Evolutionary conservation across 2,329 filamentous ascomycete genomes (phyloP).

Genomic region (Pseudocercospora eumusae): DNA sequence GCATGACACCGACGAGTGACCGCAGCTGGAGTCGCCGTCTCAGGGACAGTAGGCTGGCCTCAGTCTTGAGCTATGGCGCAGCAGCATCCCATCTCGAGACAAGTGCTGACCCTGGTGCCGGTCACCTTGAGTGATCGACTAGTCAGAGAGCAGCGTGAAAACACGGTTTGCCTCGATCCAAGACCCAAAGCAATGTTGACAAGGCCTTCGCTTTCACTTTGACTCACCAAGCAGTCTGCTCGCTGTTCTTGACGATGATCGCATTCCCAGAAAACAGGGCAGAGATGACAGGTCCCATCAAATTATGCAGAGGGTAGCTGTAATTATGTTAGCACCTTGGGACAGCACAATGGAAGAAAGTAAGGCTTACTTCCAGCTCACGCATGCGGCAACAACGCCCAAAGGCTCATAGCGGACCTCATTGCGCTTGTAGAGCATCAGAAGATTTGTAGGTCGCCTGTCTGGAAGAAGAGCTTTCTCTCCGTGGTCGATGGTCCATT

Average conservation of each 20-base stretch:
- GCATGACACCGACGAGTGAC: background rate
- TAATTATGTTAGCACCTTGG: background rate
- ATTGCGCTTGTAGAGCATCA: conserved; percentile 96
- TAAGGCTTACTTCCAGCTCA: conserved; percentile 84
- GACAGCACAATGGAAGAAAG: background rate
- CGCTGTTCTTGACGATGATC: conserved; percentile 89
- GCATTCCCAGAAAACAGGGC: conserved; percentile 89
- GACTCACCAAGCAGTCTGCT: conserved; percentile 80
- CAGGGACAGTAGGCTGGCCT: background rate
- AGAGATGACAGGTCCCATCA: conserved; percentile 89
- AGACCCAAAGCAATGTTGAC: background rate
- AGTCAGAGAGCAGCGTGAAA: background rate
- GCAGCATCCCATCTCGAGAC: background rate
- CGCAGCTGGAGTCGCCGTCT: background rate
- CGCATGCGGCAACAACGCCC: conserved; percentile 86
- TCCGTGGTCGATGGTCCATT: conserved; percentile 90
- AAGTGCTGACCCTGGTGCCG: background rate
- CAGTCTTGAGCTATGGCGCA: background rate
- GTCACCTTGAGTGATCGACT: background rate
- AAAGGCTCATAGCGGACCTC: conserved; percentile 87
- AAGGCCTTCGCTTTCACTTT: background rate
- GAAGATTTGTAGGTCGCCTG: conserved; percentile 77
- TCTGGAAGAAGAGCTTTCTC: conserved; percentile 75
- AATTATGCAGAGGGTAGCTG: conserved; percentile 73
- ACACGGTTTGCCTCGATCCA: background rate